Conservation (phyloP, 495 filamentous ascomycete species). For the Penicillium psychrofluorescens region DNA sequence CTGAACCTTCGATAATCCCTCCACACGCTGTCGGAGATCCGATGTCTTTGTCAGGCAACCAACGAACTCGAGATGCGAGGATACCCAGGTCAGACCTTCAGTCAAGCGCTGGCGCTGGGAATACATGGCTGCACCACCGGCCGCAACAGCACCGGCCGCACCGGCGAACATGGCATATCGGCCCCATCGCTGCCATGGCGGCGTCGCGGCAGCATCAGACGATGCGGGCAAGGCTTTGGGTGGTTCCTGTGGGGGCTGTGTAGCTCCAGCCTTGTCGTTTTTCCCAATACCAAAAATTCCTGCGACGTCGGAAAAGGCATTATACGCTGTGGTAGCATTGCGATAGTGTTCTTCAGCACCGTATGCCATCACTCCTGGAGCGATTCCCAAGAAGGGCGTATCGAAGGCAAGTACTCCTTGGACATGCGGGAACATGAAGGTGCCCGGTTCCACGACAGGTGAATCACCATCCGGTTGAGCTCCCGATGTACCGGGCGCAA, state of each 20-base stretch:
- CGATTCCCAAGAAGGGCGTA: conserved; percentile 87
- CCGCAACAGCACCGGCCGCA: conserved; percentile 71
- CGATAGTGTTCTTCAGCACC: conserved; percentile 81
- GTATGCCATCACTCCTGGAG: conserved; percentile 81
- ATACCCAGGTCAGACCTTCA: conserved; percentile 69
- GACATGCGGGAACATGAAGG: conserved; percentile 60
- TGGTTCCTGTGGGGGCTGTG: conserved; percentile 5
- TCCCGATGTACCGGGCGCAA: conserved; percentile 9
- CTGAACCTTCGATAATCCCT: conserved; percentile 46
- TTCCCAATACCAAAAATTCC: conserved; percentile 48
- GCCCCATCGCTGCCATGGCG: conserved; percentile 66
- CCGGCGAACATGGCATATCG: conserved; percentile 78
- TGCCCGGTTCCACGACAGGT: conserved; percentile 20
- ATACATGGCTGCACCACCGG: conserved; percentile 84
- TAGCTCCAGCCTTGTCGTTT: conserved; percentile 2
- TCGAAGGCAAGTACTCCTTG: conserved; percentile 90
- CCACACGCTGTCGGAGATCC: conserved; percentile 64
- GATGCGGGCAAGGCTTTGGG: conserved; percentile 19
- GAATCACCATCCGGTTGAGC: conserved; percentile 14
- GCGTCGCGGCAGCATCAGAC: conserved; percentile 46
- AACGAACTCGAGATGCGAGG: conserved; percentile 91
- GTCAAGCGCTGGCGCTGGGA: conserved; percentile 70
- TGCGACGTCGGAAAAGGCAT: conserved; percentile 57
- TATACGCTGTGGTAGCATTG: conserved; percentile 60
- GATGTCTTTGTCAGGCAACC: conserved; percentile 74